phyloP scores from a whole-genome alignment of 2,329 filamentous ascomycete genomes.

The Fonsecaea pedrosoi region DNA sequence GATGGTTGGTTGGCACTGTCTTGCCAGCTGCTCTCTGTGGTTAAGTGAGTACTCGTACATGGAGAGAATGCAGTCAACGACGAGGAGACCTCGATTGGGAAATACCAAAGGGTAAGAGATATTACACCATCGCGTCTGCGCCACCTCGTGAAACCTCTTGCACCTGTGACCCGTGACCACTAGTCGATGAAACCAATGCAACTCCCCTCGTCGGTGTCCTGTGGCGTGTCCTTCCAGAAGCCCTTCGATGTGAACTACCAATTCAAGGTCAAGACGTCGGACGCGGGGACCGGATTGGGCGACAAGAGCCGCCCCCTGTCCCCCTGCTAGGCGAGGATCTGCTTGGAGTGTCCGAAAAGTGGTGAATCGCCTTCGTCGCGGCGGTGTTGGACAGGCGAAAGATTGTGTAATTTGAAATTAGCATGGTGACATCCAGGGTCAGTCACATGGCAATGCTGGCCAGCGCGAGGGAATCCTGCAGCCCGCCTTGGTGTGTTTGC shows the following conservation, averaged over 20 bases:
- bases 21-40: not conserved
- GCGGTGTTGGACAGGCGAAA: not conserved
- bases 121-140: not conserved
- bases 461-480: too few species aligned
- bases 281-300: conserved; percentile 10
- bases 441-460: not conserved
- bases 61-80: not conserved
- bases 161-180: not conserved
- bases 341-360: conserved; percentile 5
- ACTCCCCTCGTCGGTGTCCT: not conserved
- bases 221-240: conserved; percentile 2
- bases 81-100: not conserved
- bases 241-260: not conserved
- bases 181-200: not conserved
- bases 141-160: not conserved
- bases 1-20: not conserved
- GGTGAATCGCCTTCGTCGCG: not conserved
- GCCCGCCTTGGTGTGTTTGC: too few species aligned
- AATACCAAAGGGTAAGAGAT: not conserved
- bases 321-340: not conserved
- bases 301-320: conserved; percentile 2
- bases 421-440: not conserved
- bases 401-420: conserved; percentile 2
- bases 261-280: not conserved
- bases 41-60: not conserved